A percentile compares a stretch with the other conserved stretches of the same genome.
phyloP scores from a whole-genome alignment of 768 basidiomycete genomes.

The Hydnomerulius pinastri region DNA sequence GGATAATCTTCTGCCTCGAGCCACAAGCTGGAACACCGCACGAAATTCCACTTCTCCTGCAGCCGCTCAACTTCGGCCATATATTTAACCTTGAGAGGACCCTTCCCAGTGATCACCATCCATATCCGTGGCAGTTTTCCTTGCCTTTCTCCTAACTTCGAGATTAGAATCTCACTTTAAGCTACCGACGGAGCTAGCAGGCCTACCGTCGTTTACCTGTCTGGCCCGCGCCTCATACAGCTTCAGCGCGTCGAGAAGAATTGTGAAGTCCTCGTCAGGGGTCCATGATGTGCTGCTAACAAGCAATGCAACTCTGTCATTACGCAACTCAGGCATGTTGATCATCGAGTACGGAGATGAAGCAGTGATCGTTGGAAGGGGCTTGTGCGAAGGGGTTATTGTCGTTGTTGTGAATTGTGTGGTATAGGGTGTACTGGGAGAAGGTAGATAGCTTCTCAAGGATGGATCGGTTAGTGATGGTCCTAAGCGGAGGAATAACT shows the following conservation, averaged over 20 bases:
- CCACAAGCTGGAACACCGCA: conserved; percentile 83
- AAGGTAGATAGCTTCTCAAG: conserved; percentile 54
- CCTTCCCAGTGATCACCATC: conserved; percentile 89
- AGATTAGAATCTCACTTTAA: background rate
- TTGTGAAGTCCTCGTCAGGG: conserved; percentile 90
- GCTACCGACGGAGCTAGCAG: background rate
- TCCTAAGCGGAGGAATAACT: conserved; percentile 57
- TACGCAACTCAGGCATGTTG: conserved; percentile 51
- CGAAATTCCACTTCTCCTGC: conserved; percentile 70
- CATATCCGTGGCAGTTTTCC: conserved; percentile 69
- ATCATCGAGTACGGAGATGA: conserved; percentile 16
- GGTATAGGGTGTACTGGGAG: conserved; percentile 52
- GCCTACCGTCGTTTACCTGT: conserved; percentile 24
- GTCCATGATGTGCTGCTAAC: conserved; percentile 98
- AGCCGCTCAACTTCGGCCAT: conserved; percentile 65
- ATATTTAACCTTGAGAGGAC: conserved; percentile 71
- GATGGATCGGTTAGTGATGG: conserved; percentile 36
- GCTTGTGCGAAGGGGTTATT: conserved; percentile 19
- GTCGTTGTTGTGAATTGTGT: conserved; percentile 58
- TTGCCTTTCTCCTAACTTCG: conserved; percentile 10
- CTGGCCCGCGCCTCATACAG: conserved; percentile 65
- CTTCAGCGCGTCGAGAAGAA: conserved; percentile 75
- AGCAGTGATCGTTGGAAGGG: conserved; percentile 35
- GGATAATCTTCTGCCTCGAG: conserved; percentile 91
- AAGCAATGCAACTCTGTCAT: conserved; percentile 80